A percentile compares a stretch with the other conserved stretches of the same genome.
Evolutionary conservation across 495 filamentous ascomycete species (phyloP).

Genomic region (Parmelia sp.): DNA sequence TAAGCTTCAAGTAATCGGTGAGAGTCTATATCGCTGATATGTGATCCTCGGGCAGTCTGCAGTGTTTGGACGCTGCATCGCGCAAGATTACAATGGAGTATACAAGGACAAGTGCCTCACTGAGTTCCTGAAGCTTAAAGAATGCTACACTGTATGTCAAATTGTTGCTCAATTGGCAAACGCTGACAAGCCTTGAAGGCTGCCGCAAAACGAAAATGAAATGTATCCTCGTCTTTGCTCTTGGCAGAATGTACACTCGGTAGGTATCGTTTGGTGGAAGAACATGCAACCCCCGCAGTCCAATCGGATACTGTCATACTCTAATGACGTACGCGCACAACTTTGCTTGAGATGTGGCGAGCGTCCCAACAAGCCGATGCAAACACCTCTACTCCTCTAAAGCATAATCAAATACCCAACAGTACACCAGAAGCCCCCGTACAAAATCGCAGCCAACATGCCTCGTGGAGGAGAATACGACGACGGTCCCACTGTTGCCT

Average conservation of each 20-base stretch:
- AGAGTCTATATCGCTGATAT: slow-evolving; percentile 2
- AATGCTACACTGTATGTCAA: slow-evolving; percentile 73
- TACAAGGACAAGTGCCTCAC: slow-evolving; percentile 84
- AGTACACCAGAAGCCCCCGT: background rate
- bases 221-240: background rate
- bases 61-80: slow-evolving; percentile 85
- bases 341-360: background rate
- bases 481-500: slow-evolving; percentile 39
- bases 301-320: slow-evolving; percentile 3
- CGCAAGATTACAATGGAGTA: slow-evolving; percentile 83
- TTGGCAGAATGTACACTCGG: background rate
- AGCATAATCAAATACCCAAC: background rate
- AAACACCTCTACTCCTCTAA: background rate
- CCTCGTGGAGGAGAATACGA: slow-evolving; percentile 47
- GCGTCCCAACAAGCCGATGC: background rate
- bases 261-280: background rate
- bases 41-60: slow-evolving; percentile 50
- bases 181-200: slow-evolving; percentile 8
- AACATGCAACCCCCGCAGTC: background rate
- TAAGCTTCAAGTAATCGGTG: slow-evolving; percentile 31
- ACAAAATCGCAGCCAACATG: slow-evolving; percentile 33
- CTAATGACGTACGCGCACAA: slow-evolving; percentile 3
- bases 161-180: background rate
- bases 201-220: slow-evolving; percentile 24
- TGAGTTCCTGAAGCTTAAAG: slow-evolving; percentile 80